phyloP scores from a whole-genome alignment of 2,329 filamentous ascomycete species.

The Fusarium sp. region DNA sequence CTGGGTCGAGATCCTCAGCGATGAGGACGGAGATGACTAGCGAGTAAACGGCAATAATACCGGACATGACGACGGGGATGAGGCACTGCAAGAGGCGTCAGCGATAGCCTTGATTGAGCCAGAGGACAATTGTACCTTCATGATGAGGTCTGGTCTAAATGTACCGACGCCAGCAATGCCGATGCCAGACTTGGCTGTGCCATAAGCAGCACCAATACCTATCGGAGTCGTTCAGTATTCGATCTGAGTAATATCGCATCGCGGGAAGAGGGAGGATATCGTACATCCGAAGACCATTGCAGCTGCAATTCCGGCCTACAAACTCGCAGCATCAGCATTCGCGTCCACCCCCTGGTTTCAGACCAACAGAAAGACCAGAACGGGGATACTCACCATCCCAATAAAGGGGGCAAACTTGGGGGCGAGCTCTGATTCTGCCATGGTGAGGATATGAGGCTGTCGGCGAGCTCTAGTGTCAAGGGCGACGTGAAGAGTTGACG shows the following conservation, averaged over 20 bases:
- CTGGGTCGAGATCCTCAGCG: slow-evolving; percentile 85
- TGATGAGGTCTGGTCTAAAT: slow-evolving; percentile 87
- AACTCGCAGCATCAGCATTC: slow-evolving; percentile 40
- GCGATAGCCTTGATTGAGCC: background rate
- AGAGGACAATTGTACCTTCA: slow-evolving; percentile 72
- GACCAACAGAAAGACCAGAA: slow-evolving; percentile 3
- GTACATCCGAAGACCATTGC: slow-evolving; percentile 88
- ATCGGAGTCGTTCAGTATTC: slow-evolving; percentile 42
- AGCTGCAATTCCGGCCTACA: slow-evolving; percentile 78
- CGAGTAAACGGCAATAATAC: slow-evolving; percentile 98
- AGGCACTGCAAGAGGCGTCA: slow-evolving; percentile 68
- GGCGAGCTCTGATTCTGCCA: slow-evolving; percentile 67
- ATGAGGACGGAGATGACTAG: slow-evolving; percentile 98
- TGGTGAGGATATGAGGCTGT: slow-evolving; percentile 48
- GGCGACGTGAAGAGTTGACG: slow-evolving; percentile 35
- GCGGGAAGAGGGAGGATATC: slow-evolving; percentile 45
- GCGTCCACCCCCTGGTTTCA: slow-evolving; percentile 16
- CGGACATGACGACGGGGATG: slow-evolving; percentile 96
- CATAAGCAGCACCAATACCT: slow-evolving; percentile 82
- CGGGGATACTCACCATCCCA: slow-evolving; percentile 75
- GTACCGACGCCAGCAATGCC: slow-evolving; percentile 87
- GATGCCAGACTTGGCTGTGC: slow-evolving; percentile 88
- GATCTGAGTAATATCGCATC: slow-evolving; percentile 15
- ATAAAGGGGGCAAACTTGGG: slow-evolving; percentile 90
- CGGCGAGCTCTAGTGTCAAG: slow-evolving; percentile 27